phyloP scores from a whole-genome alignment of 2,329 filamentous ascomycete species.

The Orbilia oligospora region DNA sequence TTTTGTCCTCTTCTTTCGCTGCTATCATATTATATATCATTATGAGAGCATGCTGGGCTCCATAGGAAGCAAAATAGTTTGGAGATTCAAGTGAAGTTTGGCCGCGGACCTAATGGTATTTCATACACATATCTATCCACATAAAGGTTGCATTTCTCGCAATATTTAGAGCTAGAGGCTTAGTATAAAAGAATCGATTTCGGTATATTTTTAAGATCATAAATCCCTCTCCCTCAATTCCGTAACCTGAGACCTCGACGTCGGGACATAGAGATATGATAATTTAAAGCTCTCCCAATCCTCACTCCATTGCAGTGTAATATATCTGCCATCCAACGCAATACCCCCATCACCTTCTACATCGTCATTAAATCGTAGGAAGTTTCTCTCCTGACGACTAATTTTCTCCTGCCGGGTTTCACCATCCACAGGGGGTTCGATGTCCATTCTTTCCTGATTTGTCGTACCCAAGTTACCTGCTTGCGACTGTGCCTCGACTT shows the following conservation, averaged over 20 bases:
- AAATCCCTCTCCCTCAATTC: slow-evolving; percentile 4
- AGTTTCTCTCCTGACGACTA: slow-evolving; percentile 47
- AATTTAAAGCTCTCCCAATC: slow-evolving; percentile 54
- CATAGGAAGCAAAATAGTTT: too few relatives aligned
- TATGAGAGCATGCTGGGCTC: too few relatives aligned
- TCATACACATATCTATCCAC: too few relatives aligned
- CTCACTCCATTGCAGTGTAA: slow-evolving; percentile 44
- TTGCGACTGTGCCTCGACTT: slow-evolving; percentile 16
- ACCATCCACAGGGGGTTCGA: slow-evolving; percentile 38
- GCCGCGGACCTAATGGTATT: too few relatives aligned
- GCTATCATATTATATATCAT: too few relatives aligned
- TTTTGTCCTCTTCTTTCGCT: too few relatives aligned
- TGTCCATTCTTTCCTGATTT: slow-evolving; percentile 30
- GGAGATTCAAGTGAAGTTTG: too few relatives aligned
- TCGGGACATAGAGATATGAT: slow-evolving; percentile 29
- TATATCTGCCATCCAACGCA: slow-evolving; percentile 32
- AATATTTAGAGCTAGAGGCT: too few relatives aligned
- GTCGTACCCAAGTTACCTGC: slow-evolving; percentile 2
- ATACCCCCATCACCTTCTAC: slow-evolving; percentile 38
- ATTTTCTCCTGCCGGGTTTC: slow-evolving; percentile 44
- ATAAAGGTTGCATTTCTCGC: too few relatives aligned
- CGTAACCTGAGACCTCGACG: background rate
- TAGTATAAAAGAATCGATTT: too few relatives aligned
- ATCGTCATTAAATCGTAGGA: slow-evolving; percentile 45
- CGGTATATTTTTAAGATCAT: background rate